A percentile compares a stretch with the other conserved stretches of the same genome.
Evolutionary conservation across 208 protist species (phyloP).

Genomic region (Leishmania tarentolae): DNA sequence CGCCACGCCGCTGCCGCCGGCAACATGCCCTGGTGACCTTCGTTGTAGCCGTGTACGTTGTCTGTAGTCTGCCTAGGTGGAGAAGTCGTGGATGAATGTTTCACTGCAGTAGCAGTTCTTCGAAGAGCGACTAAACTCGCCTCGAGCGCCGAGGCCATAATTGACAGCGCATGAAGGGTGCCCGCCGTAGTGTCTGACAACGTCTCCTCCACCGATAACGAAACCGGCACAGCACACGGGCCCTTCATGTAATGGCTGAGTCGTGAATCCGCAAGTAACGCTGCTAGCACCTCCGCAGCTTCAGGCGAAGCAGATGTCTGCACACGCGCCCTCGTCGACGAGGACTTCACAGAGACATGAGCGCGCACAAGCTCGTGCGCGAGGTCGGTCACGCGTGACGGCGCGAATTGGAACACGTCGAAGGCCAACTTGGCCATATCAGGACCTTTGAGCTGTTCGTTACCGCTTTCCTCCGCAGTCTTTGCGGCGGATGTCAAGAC

Average conservation of each 20-base stretch:
- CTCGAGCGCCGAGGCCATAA: conserved; percentile 16
- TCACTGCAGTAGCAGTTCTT: neutral
- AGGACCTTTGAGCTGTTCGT: no score
- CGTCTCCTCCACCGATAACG: neutral
- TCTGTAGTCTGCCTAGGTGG: neutral
- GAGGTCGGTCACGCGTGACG: neutral
- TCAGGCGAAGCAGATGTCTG: neutral
- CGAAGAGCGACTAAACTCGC: neutral
- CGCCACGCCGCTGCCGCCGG: neutral
- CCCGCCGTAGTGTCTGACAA: neutral
- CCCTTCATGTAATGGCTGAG: neutral
- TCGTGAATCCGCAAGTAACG: neutral
- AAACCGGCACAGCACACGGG: neutral
- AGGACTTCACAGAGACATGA: neutral
- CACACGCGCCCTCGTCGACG: neutral
- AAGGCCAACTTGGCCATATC: neutral
- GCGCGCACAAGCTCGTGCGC: neutral
- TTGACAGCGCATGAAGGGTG: conserved; percentile 1
- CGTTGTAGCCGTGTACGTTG: neutral
- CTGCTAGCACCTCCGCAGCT: neutral
- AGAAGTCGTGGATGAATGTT: neutral
- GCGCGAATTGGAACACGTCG: neutral
- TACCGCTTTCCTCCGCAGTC: no score
- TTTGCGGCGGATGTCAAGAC: neutral
- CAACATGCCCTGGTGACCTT: neutral